Evolutionary conservation across 768 basidiomycete species (phyloP), one percentile per base, ranked within the genome.

Genomic region (Rhodotorula paludigena): DNA sequence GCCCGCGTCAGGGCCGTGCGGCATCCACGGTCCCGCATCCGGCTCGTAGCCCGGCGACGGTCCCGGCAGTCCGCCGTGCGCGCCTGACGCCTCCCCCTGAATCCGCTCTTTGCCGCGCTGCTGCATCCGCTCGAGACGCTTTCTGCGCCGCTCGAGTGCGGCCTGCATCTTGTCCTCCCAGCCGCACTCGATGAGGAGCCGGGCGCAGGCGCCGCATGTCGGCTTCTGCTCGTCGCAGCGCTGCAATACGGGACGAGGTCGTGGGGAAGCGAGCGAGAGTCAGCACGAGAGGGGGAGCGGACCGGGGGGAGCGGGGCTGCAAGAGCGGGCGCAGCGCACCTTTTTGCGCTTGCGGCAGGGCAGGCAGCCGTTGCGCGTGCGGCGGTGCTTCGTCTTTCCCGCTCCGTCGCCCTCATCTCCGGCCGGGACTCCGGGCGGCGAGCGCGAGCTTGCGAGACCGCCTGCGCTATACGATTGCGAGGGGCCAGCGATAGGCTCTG

Each of bases 361-460:
- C 32, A 58, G 42, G 51, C 64, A 65, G 5, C 64, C 57, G 42
- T 65, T 53, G n/a, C 64, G 30, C 1, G 64, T 65, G 2, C 64
- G 41, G 23, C 57, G 57, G 36, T 53, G 42, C 51, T 59, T 65
- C 16, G n/a, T 2, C 15, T 57, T 57, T 15, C 20, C 18, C 14
- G 4, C 21, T 7, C 3, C 16, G 42, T 42, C 42, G 42, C 18
- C 42, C 4, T 2, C 8, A 21, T 42, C 4, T 18, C 23, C 42
- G 42, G 42, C 20, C 11, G 42, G 42, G 16, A 21, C 18, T 2
- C 20, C 42, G 42, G 42, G n/a, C n/a, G n/a, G n/a, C n/a, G n/a
- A n/a, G n/a, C n/a, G n/a, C n/a, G n/a, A n/a, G n/a, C n/a, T n/a
- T n/a, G n/a, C n/a, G n/a, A n/a, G n/a, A n/a, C n/a, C n/a, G n/a